Evolutionary conservation across 768 basidiomycete genomes (phyloP), one percentile per base, ranked within the genome.

Genomic region (Suillus weaverae): DNA sequence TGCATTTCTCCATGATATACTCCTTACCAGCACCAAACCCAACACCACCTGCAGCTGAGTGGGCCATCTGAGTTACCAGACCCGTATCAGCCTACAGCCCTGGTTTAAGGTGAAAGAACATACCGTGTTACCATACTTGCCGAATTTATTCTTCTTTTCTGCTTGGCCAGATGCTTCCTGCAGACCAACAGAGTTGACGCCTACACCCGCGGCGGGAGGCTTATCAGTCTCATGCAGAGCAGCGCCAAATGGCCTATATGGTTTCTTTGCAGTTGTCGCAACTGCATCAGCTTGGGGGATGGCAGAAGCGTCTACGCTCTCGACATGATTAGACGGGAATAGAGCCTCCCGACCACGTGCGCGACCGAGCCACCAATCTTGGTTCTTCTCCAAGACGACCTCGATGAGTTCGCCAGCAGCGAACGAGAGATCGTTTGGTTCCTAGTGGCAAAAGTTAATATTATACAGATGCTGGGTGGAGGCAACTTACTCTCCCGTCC

Each of bases 361-460:
- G 65, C 76, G 81, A 33, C 94, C 94, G 9, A 83, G 85, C 93
- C 92, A 97, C 94, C 94, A 95, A 74, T 95, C 94, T 4, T 81
- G 81, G 64, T 95, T 94, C 53, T 86, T 90, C 72, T 95, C 91
- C 64, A 89, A 85, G 48, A 91, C 74, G 64, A 97, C 83, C 64
- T 92, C 90, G 64, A 97, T 84, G 53, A 86, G 80, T 70, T 95
- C 94, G 4, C 92, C 94, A 0, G 84, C 75, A 33, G 79, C 73
- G 81, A 97, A 95, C 1, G 87, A 85, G 9, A 97, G 81, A 72
- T 97, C 94, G n/a, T 89, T 86, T 14, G 83, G 80, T 69, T 93
- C 90, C 90, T 94, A 71, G 16, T 35, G 51, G 35, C 44, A n/a
- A 57, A 54, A 48, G 39, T 30, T 26, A 56, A 74, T 59, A 71